phyloP scores from a whole-genome alignment of 2,329 filamentous ascomycete species.

The Exophiala calicioides region DNA sequence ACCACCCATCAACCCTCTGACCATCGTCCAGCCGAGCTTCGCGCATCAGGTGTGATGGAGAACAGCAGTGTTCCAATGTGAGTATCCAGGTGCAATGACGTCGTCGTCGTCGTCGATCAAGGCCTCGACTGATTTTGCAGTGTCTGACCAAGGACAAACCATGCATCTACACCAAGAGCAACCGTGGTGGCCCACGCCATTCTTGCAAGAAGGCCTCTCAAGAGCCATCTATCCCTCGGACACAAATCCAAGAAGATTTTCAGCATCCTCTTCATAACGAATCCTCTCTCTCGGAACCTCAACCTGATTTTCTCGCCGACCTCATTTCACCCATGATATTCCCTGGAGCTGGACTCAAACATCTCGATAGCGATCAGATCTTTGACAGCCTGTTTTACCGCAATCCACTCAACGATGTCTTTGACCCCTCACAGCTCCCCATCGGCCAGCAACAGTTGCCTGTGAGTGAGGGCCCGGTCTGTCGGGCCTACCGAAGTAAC shows the following conservation, averaged over 20 bases:
- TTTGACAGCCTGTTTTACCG: constrained; percentile 11
- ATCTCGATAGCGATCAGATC: constrained; percentile 15
- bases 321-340: constrained; percentile 14
- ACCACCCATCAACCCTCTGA: too few species aligned
- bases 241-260: not conserved
- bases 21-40: not conserved
- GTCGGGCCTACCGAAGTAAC: constrained; percentile 4
- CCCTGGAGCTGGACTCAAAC: constrained; percentile 13
- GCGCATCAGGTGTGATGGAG: not conserved
- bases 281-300: too few species aligned
- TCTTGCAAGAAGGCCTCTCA: constrained; percentile 9
- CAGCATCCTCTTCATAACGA: too few species aligned
- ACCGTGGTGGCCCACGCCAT: constrained; percentile 13
- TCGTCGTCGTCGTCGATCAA: not conserved
- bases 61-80: not conserved
- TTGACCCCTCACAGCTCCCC: too few species aligned
- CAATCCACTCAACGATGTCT: constrained; percentile 2
- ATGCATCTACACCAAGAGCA: constrained; percentile 15
- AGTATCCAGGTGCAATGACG: not conserved
- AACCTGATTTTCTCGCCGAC: constrained; percentile 2
- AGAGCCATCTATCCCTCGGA: not conserved
- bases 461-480: not conserved
- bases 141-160: constrained; percentile 8
- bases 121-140: constrained; percentile 3
- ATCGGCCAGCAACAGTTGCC: too few species aligned